Percentiles rank a stretch among this genome's conserved stretches.
Evolutionary conservation across 2,329 filamentous ascomycete species (phyloP).

Genomic region (Colletotrichum kahawae): DNA sequence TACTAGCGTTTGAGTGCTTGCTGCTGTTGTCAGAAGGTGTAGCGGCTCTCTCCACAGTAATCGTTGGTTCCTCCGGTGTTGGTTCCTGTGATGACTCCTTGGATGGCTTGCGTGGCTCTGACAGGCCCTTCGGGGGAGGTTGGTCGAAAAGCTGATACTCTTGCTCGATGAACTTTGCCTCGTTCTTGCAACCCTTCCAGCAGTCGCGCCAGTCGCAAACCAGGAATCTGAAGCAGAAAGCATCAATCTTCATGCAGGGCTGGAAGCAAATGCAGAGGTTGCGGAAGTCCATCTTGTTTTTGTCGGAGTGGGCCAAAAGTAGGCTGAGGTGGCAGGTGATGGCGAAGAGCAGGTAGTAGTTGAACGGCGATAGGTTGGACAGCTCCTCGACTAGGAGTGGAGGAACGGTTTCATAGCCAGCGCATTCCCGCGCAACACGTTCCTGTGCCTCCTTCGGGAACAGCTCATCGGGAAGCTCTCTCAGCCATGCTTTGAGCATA

Average conservation of each 20-base stretch:
- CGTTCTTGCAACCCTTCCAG: constrained; percentile 95
- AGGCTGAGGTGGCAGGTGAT: constrained; percentile 96
- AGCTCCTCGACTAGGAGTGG: constrained; percentile 89
- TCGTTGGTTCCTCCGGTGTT: constrained; percentile 25
- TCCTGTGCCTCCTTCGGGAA: constrained; percentile 87
- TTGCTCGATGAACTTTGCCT: constrained; percentile 77
- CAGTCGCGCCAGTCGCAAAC: constrained; percentile 96
- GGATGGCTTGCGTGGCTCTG: constrained; percentile 32
- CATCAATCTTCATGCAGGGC: constrained; percentile 95
- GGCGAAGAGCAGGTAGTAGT: constrained; percentile 96
- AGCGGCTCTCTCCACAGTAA: constrained; percentile 28
- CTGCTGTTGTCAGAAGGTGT: constrained; percentile 73
- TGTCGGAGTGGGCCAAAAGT: constrained; percentile 86
- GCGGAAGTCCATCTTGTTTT: constrained; percentile 98
- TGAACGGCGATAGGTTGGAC: constrained; percentile 92
- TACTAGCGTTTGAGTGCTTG: constrained; percentile 47
- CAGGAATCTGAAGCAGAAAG: constrained; percentile 92
- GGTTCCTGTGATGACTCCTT: constrained; percentile 16
- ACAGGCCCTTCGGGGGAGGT: constrained; percentile 57
- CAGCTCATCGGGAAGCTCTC: constrained; percentile 91
- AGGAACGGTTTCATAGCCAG: constrained; percentile 79
- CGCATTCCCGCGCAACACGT: constrained; percentile 79
- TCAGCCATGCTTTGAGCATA: constrained; percentile 95
- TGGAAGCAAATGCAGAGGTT: constrained; percentile 98
- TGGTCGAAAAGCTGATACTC: constrained; percentile 68